Conservation (phyloP, 129 eudicot species). For the Saussurea involucrata region DNA sequence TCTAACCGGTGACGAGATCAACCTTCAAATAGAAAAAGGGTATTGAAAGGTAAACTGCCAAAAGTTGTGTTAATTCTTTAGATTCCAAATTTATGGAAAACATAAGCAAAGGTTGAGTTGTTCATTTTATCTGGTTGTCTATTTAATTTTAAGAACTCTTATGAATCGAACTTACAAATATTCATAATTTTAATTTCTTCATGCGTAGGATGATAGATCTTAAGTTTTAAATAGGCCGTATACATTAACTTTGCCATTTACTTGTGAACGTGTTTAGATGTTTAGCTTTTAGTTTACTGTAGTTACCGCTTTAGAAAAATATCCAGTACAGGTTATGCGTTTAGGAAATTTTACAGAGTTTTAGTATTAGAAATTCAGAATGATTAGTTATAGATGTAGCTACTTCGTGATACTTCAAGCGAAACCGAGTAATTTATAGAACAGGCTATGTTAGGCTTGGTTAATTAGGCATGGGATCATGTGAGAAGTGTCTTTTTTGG, state of each 20-base stretch:
- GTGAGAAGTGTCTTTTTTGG: no score
- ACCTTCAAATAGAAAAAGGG: no score
- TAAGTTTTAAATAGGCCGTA: not conserved
- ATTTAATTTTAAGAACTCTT: not conserved
- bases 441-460: not conserved
- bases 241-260: not conserved
- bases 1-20: no score
- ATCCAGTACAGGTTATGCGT: not conserved
- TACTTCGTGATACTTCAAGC: not conserved
- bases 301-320: not conserved
- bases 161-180: not conserved
- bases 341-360: not conserved
- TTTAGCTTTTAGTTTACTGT: not conserved
- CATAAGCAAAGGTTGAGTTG: no score
- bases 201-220: not conserved
- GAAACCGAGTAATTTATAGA: not conserved
- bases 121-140: no score
- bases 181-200: not conserved
- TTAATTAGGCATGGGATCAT: no score
- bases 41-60: no score
- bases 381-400: not conserved
- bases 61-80: no score
- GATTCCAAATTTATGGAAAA: no score
- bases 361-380: not conserved
- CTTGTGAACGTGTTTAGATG: not conserved